Conservation (phyloP, 192 early-diverging fungal genomes). For the Backusella morwellensis region DNA sequence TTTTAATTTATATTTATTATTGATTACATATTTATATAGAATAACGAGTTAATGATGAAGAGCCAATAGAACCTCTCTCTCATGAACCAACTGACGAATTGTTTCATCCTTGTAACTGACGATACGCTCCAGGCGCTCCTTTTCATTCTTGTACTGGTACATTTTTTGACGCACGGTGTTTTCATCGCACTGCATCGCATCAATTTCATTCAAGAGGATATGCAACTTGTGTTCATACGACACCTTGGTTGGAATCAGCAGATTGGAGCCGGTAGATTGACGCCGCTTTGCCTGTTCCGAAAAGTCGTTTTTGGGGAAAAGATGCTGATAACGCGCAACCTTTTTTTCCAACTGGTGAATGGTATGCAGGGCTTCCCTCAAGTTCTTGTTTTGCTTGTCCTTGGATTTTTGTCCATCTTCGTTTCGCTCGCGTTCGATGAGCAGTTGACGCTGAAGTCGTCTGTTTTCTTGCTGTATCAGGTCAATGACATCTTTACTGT, state of each 20-base stretch:
- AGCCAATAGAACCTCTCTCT: neutral
- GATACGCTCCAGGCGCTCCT: neutral
- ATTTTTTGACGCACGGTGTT: neutral
- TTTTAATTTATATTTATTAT: neutral
- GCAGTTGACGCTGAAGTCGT: neutral
- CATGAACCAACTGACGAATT: neutral
- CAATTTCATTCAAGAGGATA: conserved; percentile 11
- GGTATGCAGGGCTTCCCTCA: neutral
- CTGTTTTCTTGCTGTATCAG: conserved; percentile 1
- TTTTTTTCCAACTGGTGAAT: neutral
- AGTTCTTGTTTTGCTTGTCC: neutral
- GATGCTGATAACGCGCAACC: neutral
- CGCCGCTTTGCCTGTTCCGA: neutral
- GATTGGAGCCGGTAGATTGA: neutral
- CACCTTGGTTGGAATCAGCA: neutral
- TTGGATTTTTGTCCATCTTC: conserved; percentile 2
- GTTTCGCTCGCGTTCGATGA: conserved; percentile 1
- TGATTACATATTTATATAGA: neutral
- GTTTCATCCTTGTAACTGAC: neutral
- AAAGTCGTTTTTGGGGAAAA: neutral
- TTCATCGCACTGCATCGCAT: conserved; percentile 16
- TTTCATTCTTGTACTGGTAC: neutral
- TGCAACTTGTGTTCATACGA: conserved; percentile 11
- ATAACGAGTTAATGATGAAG: neutral
- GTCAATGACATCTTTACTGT: neutral